Percentiles rank a stretch among this genome's conserved stretches.
Conservation (phyloP, 2,329 filamentous ascomycete species). For the Fusarium sp. region DNA sequence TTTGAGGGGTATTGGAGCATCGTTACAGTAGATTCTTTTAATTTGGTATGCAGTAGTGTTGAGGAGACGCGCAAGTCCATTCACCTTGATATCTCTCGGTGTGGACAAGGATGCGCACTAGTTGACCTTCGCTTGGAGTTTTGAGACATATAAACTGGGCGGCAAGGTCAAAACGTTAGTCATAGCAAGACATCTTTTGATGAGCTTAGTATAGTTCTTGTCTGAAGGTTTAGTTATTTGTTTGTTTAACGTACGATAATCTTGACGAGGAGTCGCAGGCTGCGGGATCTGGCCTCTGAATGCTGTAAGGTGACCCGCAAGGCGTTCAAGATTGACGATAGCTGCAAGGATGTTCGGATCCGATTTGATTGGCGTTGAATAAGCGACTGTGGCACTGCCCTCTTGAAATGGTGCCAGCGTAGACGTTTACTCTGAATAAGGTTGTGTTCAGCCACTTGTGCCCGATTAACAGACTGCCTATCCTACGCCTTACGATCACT, state of each 20-base stretch:
- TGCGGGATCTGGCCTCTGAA: background rate
- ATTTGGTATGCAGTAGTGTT: background rate
- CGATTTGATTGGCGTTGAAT: background rate
- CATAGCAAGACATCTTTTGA: background rate
- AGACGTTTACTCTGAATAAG: background rate
- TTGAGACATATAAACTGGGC: background rate
- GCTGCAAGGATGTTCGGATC: background rate
- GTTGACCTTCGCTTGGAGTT: background rate
- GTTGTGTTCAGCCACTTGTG: background rate
- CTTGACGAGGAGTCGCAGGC: background rate
- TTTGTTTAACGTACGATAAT: background rate
- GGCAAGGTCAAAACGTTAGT: background rate
- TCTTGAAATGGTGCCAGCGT: background rate
- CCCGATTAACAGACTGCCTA: background rate
- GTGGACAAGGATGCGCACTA: background rate
- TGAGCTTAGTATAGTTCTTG: background rate
- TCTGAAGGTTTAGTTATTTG: background rate
- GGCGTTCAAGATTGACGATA: background rate
- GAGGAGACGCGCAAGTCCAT: background rate
- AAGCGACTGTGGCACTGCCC: background rate
- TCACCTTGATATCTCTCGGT: background rate
- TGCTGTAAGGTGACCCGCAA: background rate
- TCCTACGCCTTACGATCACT: background rate
- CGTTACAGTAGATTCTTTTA: background rate
- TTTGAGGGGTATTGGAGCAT: background rate